Conservation (phyloP, 306 rosid genomes). For the Pueraria montana region DNA sequence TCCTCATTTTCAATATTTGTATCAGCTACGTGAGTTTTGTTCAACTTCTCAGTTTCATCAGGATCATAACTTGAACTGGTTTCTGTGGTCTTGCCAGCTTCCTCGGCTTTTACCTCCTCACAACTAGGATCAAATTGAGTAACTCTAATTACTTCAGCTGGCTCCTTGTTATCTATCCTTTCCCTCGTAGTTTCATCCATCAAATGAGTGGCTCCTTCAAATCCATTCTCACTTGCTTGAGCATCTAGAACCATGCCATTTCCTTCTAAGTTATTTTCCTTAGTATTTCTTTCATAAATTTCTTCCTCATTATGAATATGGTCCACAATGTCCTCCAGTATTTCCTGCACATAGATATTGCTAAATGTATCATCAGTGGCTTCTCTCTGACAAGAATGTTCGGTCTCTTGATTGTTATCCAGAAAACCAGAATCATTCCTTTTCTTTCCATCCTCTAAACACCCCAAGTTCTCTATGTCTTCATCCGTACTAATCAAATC, state of each 20-base stretch:
- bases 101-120: constrained; percentile 51
- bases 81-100: constrained; percentile 47
- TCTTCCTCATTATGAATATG: constrained; percentile 52
- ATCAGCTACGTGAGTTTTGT: constrained; percentile 44
- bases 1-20: constrained; percentile 47
- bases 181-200: constrained; percentile 55
- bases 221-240: constrained; percentile 52
- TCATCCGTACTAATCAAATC: constrained; percentile 44
- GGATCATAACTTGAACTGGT: constrained; percentile 50
- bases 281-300: constrained; percentile 46
- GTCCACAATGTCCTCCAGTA: constrained; percentile 48
- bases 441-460: constrained; percentile 52
- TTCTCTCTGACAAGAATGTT: constrained; percentile 48
- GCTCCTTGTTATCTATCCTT: constrained; percentile 44
- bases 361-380: constrained; percentile 49
- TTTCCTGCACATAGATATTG: constrained; percentile 48
- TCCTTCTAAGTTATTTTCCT: constrained; percentile 53
- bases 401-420: constrained; percentile 57
- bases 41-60: constrained; percentile 57
- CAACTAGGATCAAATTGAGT: constrained; percentile 51
- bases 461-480: constrained; percentile 44
- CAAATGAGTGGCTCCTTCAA: constrained; percentile 50
- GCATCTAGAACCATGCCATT: constrained; percentile 50
- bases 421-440: constrained; percentile 46
- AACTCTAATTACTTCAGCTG: constrained; percentile 47